These are phyloP conservation scores for Xylariaceae sp. DNA, from an alignment of 2,329 filamentous ascomycete species.

Conservation along the genomic window DNA sequence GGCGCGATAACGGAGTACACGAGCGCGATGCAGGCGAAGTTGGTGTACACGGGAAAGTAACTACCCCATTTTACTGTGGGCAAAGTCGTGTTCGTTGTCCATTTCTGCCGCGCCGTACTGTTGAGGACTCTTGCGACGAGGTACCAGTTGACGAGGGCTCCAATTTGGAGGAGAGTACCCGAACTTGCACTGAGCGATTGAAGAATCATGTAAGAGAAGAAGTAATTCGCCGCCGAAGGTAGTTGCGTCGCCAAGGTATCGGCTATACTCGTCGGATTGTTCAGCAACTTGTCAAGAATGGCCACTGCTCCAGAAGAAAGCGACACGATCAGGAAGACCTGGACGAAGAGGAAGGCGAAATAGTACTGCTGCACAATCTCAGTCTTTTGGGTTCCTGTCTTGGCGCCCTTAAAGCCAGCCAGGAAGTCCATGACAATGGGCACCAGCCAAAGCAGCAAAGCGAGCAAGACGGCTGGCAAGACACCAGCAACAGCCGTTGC, in stretches of 20 bases:
- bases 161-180: constrained; percentile 78
- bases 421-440: constrained; percentile 73
- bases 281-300: constrained; percentile 52
- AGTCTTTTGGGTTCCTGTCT: constrained; percentile 73
- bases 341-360: constrained; percentile 89
- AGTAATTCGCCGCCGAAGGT: constrained; percentile 87
- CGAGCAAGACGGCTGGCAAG: constrained; percentile 70
- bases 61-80: constrained; percentile 80
- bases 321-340: constrained; percentile 89
- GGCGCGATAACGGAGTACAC: constrained; percentile 88
- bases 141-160: constrained; percentile 75
- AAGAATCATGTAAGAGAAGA: constrained; percentile 97
- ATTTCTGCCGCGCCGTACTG: constrained; percentile 76
- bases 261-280: constrained; percentile 62
- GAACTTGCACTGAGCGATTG: constrained; percentile 89
- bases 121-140: constrained; percentile 75
- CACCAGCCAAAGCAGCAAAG: constrained; percentile 71
- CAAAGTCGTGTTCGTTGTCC: constrained; percentile 74
- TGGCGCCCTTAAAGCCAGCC: constrained; percentile 68
- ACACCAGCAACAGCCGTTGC: constrained; percentile 71
- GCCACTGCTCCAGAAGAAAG: constrained; percentile 67
- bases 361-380: constrained; percentile 89
- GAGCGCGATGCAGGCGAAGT: constrained; percentile 86
- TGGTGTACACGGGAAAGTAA: constrained; percentile 95
- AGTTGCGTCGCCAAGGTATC: constrained; percentile 69